Conservation (phyloP, 2,329 filamentous ascomycete species). For the Huntiella omanensis region DNA sequence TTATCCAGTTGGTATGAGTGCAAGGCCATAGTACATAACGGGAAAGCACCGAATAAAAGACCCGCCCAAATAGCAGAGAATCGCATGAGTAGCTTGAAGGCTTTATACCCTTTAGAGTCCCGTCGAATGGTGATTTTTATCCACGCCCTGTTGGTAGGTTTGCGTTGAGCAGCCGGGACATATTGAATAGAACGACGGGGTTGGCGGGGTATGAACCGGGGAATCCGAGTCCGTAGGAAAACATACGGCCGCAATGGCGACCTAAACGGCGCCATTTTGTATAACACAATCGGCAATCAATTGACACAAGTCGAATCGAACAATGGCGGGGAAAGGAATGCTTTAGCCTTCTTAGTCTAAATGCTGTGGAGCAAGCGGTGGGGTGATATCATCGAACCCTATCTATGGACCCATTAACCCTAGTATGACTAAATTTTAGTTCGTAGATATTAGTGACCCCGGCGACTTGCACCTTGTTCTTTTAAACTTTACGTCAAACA, state of each 20-base stretch:
- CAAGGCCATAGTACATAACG: constrained; percentile 4
- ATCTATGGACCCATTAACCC: not conserved
- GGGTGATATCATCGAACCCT: not conserved
- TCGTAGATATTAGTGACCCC: no score
- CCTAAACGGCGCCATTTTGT: no score
- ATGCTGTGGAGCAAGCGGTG: no score
- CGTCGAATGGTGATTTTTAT: no score
- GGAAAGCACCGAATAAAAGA: constrained; percentile 3
- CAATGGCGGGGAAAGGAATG: not conserved
- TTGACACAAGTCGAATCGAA: constrained; percentile 15
- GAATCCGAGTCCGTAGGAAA: constrained; percentile 13
- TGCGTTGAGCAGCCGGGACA: constrained; percentile 21
- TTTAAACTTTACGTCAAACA: no score
- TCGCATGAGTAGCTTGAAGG: constrained; percentile 20
- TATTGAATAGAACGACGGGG: constrained; percentile 26
- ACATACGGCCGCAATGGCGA: no score
- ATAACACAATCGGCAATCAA: not conserved
- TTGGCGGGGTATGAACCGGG: constrained; percentile 22
- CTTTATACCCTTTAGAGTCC: no score
- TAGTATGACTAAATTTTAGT: not conserved
- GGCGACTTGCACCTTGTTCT: no score
- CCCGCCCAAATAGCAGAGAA: constrained; percentile 17
- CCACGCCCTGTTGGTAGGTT: constrained; percentile 27
- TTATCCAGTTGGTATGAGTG: constrained; percentile 7
- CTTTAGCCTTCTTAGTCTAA: no score